These are phyloP conservation scores for Sclerotinia glacialis DNA, from an alignment of 2,329 filamentous ascomycete species.

Conservation along the genomic window DNA sequence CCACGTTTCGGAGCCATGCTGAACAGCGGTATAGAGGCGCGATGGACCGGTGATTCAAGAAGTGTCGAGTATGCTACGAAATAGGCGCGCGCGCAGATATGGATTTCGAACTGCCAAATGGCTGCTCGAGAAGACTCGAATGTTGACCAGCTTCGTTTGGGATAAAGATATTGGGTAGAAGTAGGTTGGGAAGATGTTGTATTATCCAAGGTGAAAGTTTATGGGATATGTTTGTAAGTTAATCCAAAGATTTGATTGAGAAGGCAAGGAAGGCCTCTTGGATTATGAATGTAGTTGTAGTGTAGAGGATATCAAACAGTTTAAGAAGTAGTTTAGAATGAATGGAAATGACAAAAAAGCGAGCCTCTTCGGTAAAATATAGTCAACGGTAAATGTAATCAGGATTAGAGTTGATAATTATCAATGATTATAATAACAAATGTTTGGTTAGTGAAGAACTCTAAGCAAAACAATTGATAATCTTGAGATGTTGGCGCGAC, in stretches of 20 bases:
- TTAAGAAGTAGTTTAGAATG: neutral
- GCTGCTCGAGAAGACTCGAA: neutral
- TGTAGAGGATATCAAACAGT: neutral
- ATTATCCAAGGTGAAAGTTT: neutral
- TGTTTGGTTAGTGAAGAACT: neutral
- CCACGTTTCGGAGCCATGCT: slow-evolving; percentile 37
- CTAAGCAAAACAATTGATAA: slow-evolving; percentile 1
- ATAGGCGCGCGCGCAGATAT: neutral
- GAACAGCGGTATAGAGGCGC: neutral
- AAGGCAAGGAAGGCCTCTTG: neutral
- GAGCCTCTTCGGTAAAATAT: neutral
- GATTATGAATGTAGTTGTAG: neutral
- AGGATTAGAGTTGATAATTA: neutral
- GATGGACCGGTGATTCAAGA: neutral
- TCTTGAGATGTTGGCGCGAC: neutral
- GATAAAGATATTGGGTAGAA: neutral
- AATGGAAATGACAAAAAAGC: neutral
- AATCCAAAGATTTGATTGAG: neutral
- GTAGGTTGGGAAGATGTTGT: neutral
- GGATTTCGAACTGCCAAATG: neutral
- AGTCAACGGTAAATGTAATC: neutral
- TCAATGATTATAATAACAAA: neutral
- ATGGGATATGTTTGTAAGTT: neutral
- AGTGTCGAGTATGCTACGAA: neutral
- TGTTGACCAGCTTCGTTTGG: neutral